These are phyloP conservation scores for Talaromyces piceae DNA, from an alignment of 2,329 filamentous ascomycete species.

Conservation along the genomic window DNA sequence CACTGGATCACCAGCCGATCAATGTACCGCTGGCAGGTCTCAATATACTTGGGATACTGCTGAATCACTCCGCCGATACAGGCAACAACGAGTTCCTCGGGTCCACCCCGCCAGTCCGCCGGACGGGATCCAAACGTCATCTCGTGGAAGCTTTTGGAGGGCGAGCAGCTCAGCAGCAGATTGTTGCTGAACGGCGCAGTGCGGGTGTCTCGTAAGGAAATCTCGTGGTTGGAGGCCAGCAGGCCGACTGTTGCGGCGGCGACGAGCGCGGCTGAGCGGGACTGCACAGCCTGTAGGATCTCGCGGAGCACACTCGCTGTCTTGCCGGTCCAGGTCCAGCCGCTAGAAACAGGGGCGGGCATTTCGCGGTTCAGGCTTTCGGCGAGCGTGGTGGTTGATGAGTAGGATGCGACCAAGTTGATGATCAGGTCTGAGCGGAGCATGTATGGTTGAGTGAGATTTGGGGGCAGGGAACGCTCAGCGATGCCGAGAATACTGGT, in stretches of 20 bases:
- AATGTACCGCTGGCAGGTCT: slow-evolving; percentile 59
- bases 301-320: slow-evolving; percentile 7
- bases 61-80: slow-evolving; percentile 70
- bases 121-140: slow-evolving; percentile 5
- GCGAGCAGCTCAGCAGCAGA: slow-evolving; percentile 6
- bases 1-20: slow-evolving; percentile 40
- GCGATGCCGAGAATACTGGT: slow-evolving; percentile 4
- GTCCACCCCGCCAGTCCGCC: slow-evolving; percentile 8
- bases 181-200: slow-evolving; percentile 1
- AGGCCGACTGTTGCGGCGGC: slow-evolving; percentile 11
- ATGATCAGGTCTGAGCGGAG: slow-evolving; percentile 9
- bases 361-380: slow-evolving; percentile 3
- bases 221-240: slow-evolving; percentile 10
- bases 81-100: slow-evolving; percentile 43
- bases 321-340: slow-evolving; percentile 9
- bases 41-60: slow-evolving; percentile 62
- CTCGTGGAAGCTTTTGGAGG: slow-evolving; percentile 11
- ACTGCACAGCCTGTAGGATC: slow-evolving; percentile 7
- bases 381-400: slow-evolving; percentile 2
- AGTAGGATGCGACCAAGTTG: slow-evolving; percentile 4
- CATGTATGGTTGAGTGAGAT: slow-evolving; percentile 3
- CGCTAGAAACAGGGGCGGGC: background rate
- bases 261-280: slow-evolving; percentile 10
- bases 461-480: slow-evolving; percentile 2
- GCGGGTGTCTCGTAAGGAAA: slow-evolving; percentile 4